Evolutionary conservation across 2,329 filamentous ascomycete species (phyloP), one percentile per base, ranked within the genome.

Genomic region (Talaromyces amestolkiae): DNA sequence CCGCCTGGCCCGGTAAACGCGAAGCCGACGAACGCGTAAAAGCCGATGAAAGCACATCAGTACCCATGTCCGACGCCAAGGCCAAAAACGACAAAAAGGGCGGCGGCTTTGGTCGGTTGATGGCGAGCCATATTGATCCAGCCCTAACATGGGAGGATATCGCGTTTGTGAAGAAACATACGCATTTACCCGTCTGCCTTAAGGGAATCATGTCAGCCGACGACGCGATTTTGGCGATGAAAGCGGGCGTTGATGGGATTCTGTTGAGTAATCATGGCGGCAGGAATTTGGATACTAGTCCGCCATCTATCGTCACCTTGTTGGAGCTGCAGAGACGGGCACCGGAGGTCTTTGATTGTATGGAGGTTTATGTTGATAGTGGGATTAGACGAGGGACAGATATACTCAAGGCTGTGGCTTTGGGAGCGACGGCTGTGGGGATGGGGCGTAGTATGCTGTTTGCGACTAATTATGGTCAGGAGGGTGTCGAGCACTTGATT

Each of bases 201-300:
- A 87, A 87, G 71, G 85, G 85, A 0, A 80, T 87, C 2, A 85
- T 86, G 77, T 82, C 78, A 22, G 84, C 84, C 0, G 83, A 83
- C 33, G 85, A 88, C 70, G 85, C 85, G 0, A 78, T 78, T 15
- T 70, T 79, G 43, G 85, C 85, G 0, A 79, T 83, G 63, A 73
- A 82, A 53, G 74, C 79, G 63, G 84, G 84, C 0, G 77, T 84
- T 58, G 80, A 85, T 65, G 85, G 85, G 0, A 84, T 87, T 56
- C 73, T 86, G 65, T 68, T 88, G 39, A 85, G 82, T 66, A 88
- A 87, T 67, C 86, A 87, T 64, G 85, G 86, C 19, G 86, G 86
- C 3, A 77, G 86, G 33, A 83, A 84, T 1, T 76, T 86, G 1
- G 85, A 87, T 61, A 84, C 82, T 37, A 78, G 75, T 49, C 83